Evolutionary conservation across 805 yeast genomes (phyloP), one percentile per base, ranked within the genome.

Genomic region (Naumovozyma castellii): DNA sequence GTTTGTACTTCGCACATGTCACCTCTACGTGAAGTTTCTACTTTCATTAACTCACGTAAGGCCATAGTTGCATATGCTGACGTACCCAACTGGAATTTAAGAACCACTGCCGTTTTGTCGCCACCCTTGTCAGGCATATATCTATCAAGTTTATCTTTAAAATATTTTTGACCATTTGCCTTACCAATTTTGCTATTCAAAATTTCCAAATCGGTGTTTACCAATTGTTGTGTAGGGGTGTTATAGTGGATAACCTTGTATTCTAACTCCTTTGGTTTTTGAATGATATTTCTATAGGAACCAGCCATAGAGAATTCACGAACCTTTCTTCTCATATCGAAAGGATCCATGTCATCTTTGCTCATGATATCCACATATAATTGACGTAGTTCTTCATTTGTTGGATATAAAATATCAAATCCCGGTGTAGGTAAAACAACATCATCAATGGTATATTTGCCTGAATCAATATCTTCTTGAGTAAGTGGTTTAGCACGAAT

Each of bases 21-120:
- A 44, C 73, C 71, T 45, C 71, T 67, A 50, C 73, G 69, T 19
- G 78, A 69, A 2, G 88, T 80, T 48, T 81, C 90, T 25, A 76
- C 72, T 57, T 78, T 82, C 84, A 88, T 78, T 37, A 85, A 75
- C 59, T 92, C 97, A 56, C 98, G 75, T 37, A 92, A 64, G 1
- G 95, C 95, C 98, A 92, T 94, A 0, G 99, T 92, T 1, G 99
- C 99, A 60, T 92, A 92, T 5, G 94, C 80, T 28, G 96, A 82
- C 2, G 84, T 78, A 3, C 87, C 90, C 43, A 92, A 68, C 53
- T 78, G 81, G 71, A 92, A 69, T 49, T 73, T 78, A 43, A 94
- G 59, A 4, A 92, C 70, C 12, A 88, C 76, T 0, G 95, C 97
- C 0, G 69, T 66, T 42, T 73, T 76, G 2, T 59, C 54, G 5